Conservation (phyloP, 1,284 basidiomycete genomes). For the Exobasidium rhododendri region DNA sequence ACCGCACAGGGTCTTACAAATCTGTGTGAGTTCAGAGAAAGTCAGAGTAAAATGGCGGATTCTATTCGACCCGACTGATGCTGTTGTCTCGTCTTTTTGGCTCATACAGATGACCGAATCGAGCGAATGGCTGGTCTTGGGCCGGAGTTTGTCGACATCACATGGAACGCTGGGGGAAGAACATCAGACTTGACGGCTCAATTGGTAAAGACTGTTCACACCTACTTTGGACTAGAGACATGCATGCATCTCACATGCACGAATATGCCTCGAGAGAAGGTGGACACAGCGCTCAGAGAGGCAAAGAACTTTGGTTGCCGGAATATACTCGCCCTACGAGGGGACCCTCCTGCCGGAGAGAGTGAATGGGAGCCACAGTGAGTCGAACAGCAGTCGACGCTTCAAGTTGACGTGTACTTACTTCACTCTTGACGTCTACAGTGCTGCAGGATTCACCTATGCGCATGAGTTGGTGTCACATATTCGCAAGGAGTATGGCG, state of each 20-base stretch:
- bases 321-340: constrained; percentile 75
- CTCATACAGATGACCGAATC: constrained; percentile 71
- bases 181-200: constrained; percentile 63
- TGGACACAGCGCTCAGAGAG: constrained; percentile 85
- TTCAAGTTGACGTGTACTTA: background rate
- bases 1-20: constrained; percentile 72
- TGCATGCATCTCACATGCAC: constrained; percentile 56
- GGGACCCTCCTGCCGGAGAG: constrained; percentile 12
- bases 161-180: constrained; percentile 94
- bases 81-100: too few species aligned
- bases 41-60: background rate
- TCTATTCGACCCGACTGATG: too few species aligned
- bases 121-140: constrained; percentile 94
- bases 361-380: constrained; percentile 20
- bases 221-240: constrained; percentile 54
- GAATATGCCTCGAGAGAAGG: constrained; percentile 79
- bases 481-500: constrained; percentile 49
- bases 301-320: constrained; percentile 87
- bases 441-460: constrained; percentile 50
- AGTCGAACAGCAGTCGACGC: too few species aligned
- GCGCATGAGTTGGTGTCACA: constrained; percentile 51
- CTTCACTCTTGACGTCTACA: constrained; percentile 3
- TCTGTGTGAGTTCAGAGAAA: constrained; percentile 22
- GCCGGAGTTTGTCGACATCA: constrained; percentile 97
- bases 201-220: constrained; percentile 78